These are phyloP conservation scores for Tilletia indica DNA, from an alignment of 1,284 basidiomycete species.

Conservation along the genomic window DNA sequence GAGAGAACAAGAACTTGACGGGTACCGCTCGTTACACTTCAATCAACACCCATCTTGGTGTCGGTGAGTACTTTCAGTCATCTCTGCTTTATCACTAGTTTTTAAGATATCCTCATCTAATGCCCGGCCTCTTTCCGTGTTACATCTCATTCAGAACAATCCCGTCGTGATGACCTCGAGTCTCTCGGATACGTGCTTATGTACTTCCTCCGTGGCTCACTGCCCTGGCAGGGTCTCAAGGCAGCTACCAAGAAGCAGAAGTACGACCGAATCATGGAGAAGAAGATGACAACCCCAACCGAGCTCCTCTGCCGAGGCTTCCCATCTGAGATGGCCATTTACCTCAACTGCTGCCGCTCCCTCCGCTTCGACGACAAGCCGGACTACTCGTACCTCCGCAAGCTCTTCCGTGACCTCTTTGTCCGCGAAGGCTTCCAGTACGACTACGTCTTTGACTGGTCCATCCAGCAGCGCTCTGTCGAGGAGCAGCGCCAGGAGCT, in stretches of 20 bases:
- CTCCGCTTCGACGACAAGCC: slow-evolving; percentile 57
- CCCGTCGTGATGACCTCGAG: slow-evolving; percentile 55
- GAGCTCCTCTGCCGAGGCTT: slow-evolving; percentile 56
- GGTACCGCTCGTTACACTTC: slow-evolving; percentile 99
- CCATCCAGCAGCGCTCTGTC: slow-evolving; percentile 51
- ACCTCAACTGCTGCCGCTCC: slow-evolving; percentile 57
- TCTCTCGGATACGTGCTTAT: slow-evolving; percentile 55
- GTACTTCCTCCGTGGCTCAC: slow-evolving; percentile 56
- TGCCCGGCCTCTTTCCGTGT: neutral
- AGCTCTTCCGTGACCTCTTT: slow-evolving; percentile 57
- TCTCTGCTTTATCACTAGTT: neutral
- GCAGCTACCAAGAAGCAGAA: slow-evolving; percentile 57
- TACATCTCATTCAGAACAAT: slow-evolving; percentile 40
- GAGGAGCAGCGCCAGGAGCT: slow-evolving; percentile 37
- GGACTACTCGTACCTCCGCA: slow-evolving; percentile 56
- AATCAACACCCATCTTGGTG: slow-evolving; percentile 97
- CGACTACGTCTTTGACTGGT: slow-evolving; percentile 57
- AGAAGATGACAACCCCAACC: slow-evolving; percentile 57
- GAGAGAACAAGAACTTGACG: slow-evolving; percentile 99
- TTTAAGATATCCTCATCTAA: neutral
- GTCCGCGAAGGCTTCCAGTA: slow-evolving; percentile 57
- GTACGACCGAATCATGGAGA: slow-evolving; percentile 57
- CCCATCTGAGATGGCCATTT: slow-evolving; percentile 57
- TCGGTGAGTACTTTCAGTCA: slow-evolving; percentile 62
- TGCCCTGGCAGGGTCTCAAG: slow-evolving; percentile 56